Conservation (phyloP, 306 rosid species). For the Gillenia trifoliata region DNA sequence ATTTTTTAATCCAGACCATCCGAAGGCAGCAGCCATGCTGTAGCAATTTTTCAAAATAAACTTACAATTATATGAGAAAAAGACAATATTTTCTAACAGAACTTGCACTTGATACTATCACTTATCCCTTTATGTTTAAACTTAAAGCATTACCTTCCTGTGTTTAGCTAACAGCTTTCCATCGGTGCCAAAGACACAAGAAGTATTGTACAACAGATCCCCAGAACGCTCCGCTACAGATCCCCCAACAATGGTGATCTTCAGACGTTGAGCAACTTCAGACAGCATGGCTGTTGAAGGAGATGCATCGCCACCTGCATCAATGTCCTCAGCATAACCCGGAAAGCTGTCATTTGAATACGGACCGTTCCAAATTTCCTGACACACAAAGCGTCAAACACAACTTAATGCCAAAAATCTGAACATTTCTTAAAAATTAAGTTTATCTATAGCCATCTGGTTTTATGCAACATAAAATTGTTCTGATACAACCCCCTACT, state of each 20-base stretch:
- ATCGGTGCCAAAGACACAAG: slow-evolving; percentile 78
- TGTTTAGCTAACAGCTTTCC: slow-evolving; percentile 79
- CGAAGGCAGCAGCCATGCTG: no score
- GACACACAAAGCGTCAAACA: neutral
- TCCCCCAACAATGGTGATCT: slow-evolving; percentile 88
- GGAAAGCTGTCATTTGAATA: slow-evolving; percentile 87
- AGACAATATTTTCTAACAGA: neutral
- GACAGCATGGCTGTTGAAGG: slow-evolving; percentile 97
- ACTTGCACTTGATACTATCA: neutral
- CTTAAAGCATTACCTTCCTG: slow-evolving; percentile 56
- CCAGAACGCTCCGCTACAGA: slow-evolving; percentile 84
- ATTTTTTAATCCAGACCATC: no score
- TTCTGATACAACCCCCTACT: neutral
- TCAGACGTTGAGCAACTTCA: slow-evolving; percentile 56
- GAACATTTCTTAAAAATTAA: neutral
- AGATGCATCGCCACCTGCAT: slow-evolving; percentile 73
- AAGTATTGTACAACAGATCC: slow-evolving; percentile 66
- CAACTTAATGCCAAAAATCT: neutral
- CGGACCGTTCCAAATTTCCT: slow-evolving; percentile 98
- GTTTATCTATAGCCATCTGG: neutral
- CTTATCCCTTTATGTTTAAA: neutral
- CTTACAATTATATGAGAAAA: no score
- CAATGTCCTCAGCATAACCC: slow-evolving; percentile 82
- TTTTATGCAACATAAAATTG: neutral
- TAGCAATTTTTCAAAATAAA: neutral